Conservation (phyloP, 75 land plant genomes). For the Adiantum capillusveneris region DNA sequence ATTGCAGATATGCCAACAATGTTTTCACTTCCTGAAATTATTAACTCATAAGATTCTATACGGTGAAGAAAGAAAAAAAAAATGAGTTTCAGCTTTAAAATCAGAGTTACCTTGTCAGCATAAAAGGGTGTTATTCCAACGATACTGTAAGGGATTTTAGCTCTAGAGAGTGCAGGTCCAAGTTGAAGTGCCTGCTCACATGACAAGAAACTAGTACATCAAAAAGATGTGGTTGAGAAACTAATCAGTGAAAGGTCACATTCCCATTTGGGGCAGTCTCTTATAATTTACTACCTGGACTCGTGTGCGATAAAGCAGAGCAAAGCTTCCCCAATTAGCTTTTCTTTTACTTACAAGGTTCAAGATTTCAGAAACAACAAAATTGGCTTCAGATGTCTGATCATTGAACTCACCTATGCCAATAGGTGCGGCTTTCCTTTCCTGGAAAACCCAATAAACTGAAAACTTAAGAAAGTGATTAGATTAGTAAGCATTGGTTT, state of each 20-base stretch:
- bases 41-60: too few species aligned
- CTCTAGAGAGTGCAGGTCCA: slow-evolving; percentile 8
- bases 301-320: slow-evolving; percentile 19
- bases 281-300: slow-evolving; percentile 14
- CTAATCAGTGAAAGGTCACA: too few species aligned
- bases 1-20: slow-evolving; percentile 16
- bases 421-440: slow-evolving; percentile 5
- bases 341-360: slow-evolving; percentile 5
- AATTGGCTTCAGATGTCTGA: slow-evolving; percentile 10
- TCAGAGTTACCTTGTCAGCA: slow-evolving; percentile 20
- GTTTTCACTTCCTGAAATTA: slow-evolving; percentile 13
- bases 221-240: neutral
- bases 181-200: slow-evolving; percentile 10
- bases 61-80: too few species aligned
- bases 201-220: too few species aligned
- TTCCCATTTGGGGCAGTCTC: neutral
- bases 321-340: slow-evolving; percentile 13
- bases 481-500: too few species aligned
- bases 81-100: neutral
- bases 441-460: too few species aligned
- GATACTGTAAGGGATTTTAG: slow-evolving; percentile 13
- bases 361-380: slow-evolving; percentile 13
- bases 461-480: neutral
- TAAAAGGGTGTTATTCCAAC: slow-evolving; percentile 12
- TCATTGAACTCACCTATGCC: neutral